phyloP scores from a whole-genome alignment of 257 asterid genomes.

The Nicotiana paniculata region DNA sequence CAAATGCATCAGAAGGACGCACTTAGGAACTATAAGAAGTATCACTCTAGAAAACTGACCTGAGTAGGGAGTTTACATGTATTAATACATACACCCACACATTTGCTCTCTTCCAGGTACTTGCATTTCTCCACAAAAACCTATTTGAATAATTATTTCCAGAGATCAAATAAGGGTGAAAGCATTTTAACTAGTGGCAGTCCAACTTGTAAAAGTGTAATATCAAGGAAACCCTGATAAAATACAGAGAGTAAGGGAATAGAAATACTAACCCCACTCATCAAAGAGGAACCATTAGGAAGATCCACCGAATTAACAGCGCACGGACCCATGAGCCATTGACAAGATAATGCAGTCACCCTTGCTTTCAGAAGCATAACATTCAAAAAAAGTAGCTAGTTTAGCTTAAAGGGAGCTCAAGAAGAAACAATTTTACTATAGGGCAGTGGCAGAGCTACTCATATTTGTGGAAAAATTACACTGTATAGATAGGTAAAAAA shows the following conservation, averaged over 20 bases:
- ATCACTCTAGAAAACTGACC: slow-evolving; percentile 30
- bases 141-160: slow-evolving; percentile 20
- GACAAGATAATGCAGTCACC: slow-evolving; percentile 79
- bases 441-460: no score
- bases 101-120: slow-evolving; percentile 90
- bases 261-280: slow-evolving; percentile 55
- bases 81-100: slow-evolving; percentile 75
- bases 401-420: background rate
- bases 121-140: slow-evolving; percentile 85
- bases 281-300: slow-evolving; percentile 59
- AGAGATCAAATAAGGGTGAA: background rate
- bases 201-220: background rate
- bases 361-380: slow-evolving; percentile 52
- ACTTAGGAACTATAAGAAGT: background rate
- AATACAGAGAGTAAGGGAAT: background rate
- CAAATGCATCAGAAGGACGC: background rate
- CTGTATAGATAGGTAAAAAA: no score
- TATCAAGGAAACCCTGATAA: background rate
- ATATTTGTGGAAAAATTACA: background rate
- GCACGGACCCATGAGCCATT: slow-evolving; percentile 92
- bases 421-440: background rate
- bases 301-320: slow-evolving; percentile 57
- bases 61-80: slow-evolving; percentile 93
- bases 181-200: background rate
- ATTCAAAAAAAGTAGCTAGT: background rate